Evolutionary conservation across 495 filamentous ascomycete genomes (phyloP), one percentile per base, ranked within the genome.

Genomic region (Podospora comata): DNA sequence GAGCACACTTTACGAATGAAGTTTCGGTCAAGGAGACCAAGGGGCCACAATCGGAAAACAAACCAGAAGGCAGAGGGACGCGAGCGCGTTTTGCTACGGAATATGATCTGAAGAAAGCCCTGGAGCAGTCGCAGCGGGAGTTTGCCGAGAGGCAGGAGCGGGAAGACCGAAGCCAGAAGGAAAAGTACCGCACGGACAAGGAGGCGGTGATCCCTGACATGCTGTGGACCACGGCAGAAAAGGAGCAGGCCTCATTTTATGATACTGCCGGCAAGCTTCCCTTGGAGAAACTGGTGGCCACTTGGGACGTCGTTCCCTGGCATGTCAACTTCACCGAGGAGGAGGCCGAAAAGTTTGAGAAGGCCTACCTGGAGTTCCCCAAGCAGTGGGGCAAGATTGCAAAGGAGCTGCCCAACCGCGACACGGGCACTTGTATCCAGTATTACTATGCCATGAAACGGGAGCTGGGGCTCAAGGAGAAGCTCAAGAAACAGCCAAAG

Each of bases 361-460:
- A 91, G 70, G 84, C 87, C 2, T 97, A 94, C 73, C 86, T 92
- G 69, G 87, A 90, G 53, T 83, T 85, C 67, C 94, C 94, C 0
- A 99, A 99, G 85, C 91, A 92, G 76, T 99, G 92, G 90, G 91
- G 92, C 60, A 91, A 90, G 74, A 93, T 99, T 65, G 91, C 94
- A 2, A 88, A 90, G 27, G 83, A 85, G 26, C 76, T 97, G 15
- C 84, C 88, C 13, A 83, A 85, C 23, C 89, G 94, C 19, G 88
- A 90, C 70, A 95, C 90, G 79, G 88, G 91, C 70, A 88, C 93
- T 61, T 96, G 92, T 75, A 97, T 99, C 70, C 84, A 92, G 70
- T 96, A 98, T 77, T 98, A 99, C 77, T 99, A 99, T 77, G 86
- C 93, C 69, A 97, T 91, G 66, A 99, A 99, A 78, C 88, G 91